Percentiles rank a stretch among this genome's conserved stretches.
Conservation (phyloP, 371 early-diverging fungal genomes). For the Mucor ambiguus region DNA sequence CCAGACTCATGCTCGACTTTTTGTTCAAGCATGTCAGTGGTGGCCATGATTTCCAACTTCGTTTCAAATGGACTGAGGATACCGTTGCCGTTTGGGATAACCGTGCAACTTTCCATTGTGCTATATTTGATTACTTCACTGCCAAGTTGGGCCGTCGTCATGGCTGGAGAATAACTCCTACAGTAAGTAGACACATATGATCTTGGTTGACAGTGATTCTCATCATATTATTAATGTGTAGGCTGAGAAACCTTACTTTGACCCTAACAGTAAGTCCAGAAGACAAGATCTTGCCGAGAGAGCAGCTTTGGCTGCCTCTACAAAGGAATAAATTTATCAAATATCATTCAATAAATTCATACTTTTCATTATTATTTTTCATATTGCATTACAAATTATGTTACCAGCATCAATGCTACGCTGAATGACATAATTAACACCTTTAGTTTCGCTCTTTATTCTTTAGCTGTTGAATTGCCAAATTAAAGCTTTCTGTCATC, state of each 20-base stretch:
- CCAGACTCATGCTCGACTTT: constrained; percentile 51
- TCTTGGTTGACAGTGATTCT: neutral
- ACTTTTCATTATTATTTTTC: too few relatives aligned
- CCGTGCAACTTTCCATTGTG: constrained; percentile 49
- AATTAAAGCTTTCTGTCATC: too few relatives aligned
- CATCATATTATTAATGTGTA: neutral
- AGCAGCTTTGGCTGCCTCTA: neutral
- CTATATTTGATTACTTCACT: constrained; percentile 23
- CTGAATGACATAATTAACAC: too few relatives aligned
- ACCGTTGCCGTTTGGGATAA: constrained; percentile 70
- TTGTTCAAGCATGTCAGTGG: constrained; percentile 38
- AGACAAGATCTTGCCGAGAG: constrained; percentile 16
- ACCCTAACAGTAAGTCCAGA: constrained; percentile 45
- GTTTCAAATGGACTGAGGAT: constrained; percentile 62
- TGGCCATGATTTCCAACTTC: constrained; percentile 64
- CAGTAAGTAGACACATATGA: constrained; percentile 1
- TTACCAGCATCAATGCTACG: too few relatives aligned
- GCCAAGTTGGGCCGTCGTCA: constrained; percentile 26
- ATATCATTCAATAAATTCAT: too few relatives aligned
- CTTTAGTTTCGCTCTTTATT: too few relatives aligned
- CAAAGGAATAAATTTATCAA: neutral
- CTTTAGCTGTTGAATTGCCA: too few relatives aligned
- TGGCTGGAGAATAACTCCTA: constrained; percentile 46
- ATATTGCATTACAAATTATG: too few relatives aligned
- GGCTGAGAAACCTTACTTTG: constrained; percentile 61